Percentiles rank a stretch among this genome's conserved stretches.
phyloP scores from a whole-genome alignment of 345 rosid species.

The Microcos paniculata region DNA sequence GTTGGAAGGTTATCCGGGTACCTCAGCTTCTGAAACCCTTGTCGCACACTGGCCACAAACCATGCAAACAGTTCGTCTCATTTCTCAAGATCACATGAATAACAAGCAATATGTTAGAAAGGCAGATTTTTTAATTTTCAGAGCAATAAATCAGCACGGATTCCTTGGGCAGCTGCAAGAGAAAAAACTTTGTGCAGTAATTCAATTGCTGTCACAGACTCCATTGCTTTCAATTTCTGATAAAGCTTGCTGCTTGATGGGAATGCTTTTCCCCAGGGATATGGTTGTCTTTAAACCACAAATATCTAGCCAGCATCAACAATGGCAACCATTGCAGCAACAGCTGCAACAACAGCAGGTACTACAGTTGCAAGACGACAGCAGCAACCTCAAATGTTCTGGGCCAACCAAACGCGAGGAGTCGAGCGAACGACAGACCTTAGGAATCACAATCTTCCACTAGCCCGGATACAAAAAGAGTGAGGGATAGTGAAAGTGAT shows the following conservation, averaged over 20 bases:
- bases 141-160: conserved; percentile 95
- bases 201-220: conserved; percentile 92
- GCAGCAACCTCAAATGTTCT: conserved; percentile 28
- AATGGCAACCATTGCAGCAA: conserved; percentile 29
- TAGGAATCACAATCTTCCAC: too few relatives aligned
- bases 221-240: conserved; percentile 89
- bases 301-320: conserved; percentile 72
- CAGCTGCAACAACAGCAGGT: conserved; percentile 42
- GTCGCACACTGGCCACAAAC: conserved; percentile 94
- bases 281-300: conserved; percentile 97
- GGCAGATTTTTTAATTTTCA: conserved; percentile 93
- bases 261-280: conserved; percentile 99
- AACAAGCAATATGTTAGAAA: conserved; percentile 96
- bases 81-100: conserved; percentile 98
- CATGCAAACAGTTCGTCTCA: conserved; percentile 96
- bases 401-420: too few relatives aligned
- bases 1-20: too few relatives aligned
- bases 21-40: too few relatives aligned
- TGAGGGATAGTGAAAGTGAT: too few relatives aligned
- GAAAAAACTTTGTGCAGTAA: conserved; percentile 99
- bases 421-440: too few relatives aligned
- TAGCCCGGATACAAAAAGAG: too few relatives aligned
- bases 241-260: conserved; percentile 92
- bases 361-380: conserved; percentile 33
- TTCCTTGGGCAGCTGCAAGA: conserved; percentile 94